These are phyloP conservation scores for Babesia caballi DNA, from an alignment of 169 alveolate genomes.

Conservation along the genomic window DNA sequence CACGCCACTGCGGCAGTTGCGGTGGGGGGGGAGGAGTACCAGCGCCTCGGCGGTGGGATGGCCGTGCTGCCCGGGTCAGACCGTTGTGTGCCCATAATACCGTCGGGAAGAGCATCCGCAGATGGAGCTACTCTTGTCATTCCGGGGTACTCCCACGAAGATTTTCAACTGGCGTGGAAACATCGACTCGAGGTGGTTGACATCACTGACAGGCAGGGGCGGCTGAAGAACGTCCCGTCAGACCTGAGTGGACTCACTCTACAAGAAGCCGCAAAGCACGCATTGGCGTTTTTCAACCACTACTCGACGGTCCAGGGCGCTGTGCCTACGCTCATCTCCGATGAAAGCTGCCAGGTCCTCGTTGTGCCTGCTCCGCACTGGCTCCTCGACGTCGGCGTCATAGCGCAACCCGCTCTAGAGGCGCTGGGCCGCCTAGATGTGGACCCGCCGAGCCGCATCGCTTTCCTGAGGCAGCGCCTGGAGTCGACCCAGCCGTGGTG, in stretches of 20 bases:
- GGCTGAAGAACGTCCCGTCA: slow-evolving; percentile 22
- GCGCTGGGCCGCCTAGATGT: slow-evolving; percentile 15
- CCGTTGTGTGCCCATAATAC: slow-evolving; percentile 23
- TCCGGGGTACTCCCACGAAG: slow-evolving; percentile 35
- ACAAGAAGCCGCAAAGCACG: not conserved
- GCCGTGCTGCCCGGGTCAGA: slow-evolving; percentile 23
- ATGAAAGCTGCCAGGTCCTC: not conserved
- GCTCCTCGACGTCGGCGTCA: slow-evolving; percentile 17
- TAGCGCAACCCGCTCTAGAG: slow-evolving; percentile 3
- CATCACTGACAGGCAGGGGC: slow-evolving; percentile 30
- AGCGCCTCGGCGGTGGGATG: not conserved
- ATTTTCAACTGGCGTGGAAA: slow-evolving; percentile 8
- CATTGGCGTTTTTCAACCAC: not conserved
- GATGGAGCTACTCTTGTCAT: not conserved
- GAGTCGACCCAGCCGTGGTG: slow-evolving; percentile 46
- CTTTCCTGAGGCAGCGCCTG: slow-evolving; percentile 19
- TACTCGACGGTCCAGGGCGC: not conserved
- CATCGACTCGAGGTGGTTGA: slow-evolving; percentile 9
- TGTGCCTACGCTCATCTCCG: not conserved
- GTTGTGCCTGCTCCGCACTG: slow-evolving; percentile 30
- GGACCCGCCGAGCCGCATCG: slow-evolving; percentile 30
- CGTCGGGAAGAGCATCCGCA: not conserved
- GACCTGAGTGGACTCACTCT: not conserved
- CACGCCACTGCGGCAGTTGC: slow-evolving; percentile 43
- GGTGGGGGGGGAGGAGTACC: slow-evolving; percentile 16